Base-by-base conservation (phyloP, 306 rosid genomes). In the Rubus idaeus region DNA sequence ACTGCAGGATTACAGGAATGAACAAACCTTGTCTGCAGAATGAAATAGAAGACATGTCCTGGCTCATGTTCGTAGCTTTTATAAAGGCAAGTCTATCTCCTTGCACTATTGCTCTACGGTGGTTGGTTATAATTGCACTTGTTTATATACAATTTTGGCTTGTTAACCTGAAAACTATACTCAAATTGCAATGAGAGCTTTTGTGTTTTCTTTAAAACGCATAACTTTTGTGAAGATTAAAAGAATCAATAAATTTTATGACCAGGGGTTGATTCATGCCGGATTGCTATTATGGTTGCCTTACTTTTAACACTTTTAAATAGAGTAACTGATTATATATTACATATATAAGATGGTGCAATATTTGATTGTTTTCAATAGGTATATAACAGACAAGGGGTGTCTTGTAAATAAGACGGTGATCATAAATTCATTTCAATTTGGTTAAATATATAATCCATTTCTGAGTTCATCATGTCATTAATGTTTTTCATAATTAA, bases 61-160 rank as follows among this genome's bases (percentile, higher is more conserved):
- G 9, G 84, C 51, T 73, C 56, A 50, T 75, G 86, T 73, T 78
- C 89, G 79, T 87, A 72, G 84, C 87, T 76, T 52, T 79, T 85
- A 75, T 81, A 86, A 73, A 87, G 84, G 63, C 74, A 76, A 68
- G 62, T 61, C 52, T 74, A 63, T 71, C 84, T 65, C 26, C 52
- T 39, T 64, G 17, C 70, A 30, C n/a, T 61, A 49, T 74, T 65
- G 45, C 75, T 51, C 23, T 52, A 53, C 9, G 1, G 18, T 16
- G 52, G 65, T 84, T 67, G 68, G 35, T 72, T 76, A 61, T 68
- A 53, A 53, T 67, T 69, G 74, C 77, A 77, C 80, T 79, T 79
- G 21, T 55, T 71, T 71, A 5, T 4, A 9, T 47, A 45, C 20
- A 60, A 5, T 39, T 76, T 62, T 51, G n/a, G 20, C 75, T 20